These are phyloP conservation scores for Aspergillus panamensis DNA, from an alignment of 495 filamentous ascomycete species.

Conservation along the genomic window DNA sequence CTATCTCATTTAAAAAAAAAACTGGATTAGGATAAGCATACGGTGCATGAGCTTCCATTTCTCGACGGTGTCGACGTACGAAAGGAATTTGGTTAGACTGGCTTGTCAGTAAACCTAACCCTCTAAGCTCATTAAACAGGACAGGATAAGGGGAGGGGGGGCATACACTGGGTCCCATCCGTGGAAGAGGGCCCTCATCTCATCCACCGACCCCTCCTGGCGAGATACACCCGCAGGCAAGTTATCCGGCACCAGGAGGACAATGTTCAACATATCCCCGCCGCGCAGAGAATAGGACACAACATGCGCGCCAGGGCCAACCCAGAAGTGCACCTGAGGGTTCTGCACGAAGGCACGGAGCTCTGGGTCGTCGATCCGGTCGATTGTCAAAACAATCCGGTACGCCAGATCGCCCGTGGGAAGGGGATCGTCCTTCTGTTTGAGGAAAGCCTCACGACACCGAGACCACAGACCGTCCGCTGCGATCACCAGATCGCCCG, in stretches of 20 bases:
- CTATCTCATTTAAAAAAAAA: too few species aligned
- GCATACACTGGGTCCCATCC: slow-evolving; percentile 54
- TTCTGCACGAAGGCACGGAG: slow-evolving; percentile 50
- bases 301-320: slow-evolving; percentile 61
- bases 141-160: background rate
- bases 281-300: slow-evolving; percentile 63
- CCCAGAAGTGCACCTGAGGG: slow-evolving; percentile 66
- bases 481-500: slow-evolving; percentile 54
- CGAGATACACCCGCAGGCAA: slow-evolving; percentile 55
- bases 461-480: slow-evolving; percentile 57
- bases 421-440: slow-evolving; percentile 41
- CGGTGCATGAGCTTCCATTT: slow-evolving; percentile 69
- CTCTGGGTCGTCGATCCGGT: slow-evolving; percentile 41
- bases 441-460: slow-evolving; percentile 48
- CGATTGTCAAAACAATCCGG: slow-evolving; percentile 56
- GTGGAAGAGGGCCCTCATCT: slow-evolving; percentile 61
- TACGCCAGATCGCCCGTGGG: slow-evolving; percentile 70
- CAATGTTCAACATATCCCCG: slow-evolving; percentile 64
- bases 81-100: slow-evolving; percentile 35
- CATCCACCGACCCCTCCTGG: slow-evolving; percentile 54
- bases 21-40: slow-evolving; percentile 17
- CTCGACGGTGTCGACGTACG: slow-evolving; percentile 34
- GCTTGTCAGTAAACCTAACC: background rate
- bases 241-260: slow-evolving; percentile 66
- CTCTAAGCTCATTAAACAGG: slow-evolving; percentile 4